Conservation (phyloP, 768 basidiomycete genomes). For the Russula griseocarnosa region DNA sequence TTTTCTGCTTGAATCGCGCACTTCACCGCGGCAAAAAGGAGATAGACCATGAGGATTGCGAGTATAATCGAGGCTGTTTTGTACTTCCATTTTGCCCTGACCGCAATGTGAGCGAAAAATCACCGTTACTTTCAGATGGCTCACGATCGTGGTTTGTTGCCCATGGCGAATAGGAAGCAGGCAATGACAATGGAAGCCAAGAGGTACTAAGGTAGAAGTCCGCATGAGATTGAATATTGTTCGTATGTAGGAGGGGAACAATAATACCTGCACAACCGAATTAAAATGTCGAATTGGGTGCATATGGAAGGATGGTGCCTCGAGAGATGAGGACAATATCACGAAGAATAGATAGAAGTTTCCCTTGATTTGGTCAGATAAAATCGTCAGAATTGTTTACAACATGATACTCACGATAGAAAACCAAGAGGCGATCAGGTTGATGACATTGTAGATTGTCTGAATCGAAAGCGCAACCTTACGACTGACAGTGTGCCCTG, state of each 20-base stretch:
- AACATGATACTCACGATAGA: conserved; percentile 56
- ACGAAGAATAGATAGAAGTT: conserved; percentile 96
- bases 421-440: conserved; percentile 91
- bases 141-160: conserved; percentile 86
- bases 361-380: conserved; percentile 46
- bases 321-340: conserved; percentile 84
- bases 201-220: conserved; percentile 50
- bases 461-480: conserved; percentile 75
- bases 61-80: conserved; percentile 69
- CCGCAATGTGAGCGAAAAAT: neutral
- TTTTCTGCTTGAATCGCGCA: conserved; percentile 70
- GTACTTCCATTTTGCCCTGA: conserved; percentile 82
- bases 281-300: conserved; percentile 68
- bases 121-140: conserved; percentile 21
- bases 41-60: conserved; percentile 75
- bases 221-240: neutral
- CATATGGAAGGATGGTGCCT: conserved; percentile 65
- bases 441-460: conserved; percentile 82
- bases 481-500: conserved; percentile 76
- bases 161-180: conserved; percentile 93
- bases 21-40: conserved; percentile 73
- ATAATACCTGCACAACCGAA: conserved; percentile 60
- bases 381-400: conserved; percentile 3
- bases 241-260: neutral
- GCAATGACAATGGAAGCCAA: conserved; percentile 84